Percentiles rank a stretch among this genome's conserved stretches.
Conservation (phyloP, 257 asterid genomes). For the Dorcoceras hygrometricum region DNA sequence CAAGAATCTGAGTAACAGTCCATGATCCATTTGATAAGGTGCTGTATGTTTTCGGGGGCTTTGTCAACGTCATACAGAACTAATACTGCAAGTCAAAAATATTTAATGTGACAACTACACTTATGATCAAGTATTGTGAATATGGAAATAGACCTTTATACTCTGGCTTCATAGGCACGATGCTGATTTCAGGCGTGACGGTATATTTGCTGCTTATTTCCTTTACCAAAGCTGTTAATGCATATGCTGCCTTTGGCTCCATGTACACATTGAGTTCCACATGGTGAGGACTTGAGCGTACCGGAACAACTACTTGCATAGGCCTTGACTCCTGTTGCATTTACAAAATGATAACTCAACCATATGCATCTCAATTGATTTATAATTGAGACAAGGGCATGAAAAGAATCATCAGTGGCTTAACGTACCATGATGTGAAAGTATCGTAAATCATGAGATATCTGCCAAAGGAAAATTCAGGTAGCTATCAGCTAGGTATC, state of each 20-base stretch:
- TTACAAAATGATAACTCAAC: neutral
- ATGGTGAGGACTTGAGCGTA: slow-evolving; percentile 81
- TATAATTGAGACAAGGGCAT: neutral
- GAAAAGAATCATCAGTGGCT: neutral
- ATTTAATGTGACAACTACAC: neutral
- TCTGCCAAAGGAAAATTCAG: slow-evolving; percentile 41
- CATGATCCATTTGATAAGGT: slow-evolving; percentile 78
- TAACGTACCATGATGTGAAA: slow-evolving; percentile 61
- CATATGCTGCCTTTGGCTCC: slow-evolving; percentile 65
- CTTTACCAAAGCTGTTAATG: slow-evolving; percentile 69
- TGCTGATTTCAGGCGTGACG: slow-evolving; percentile 66
- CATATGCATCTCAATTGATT: too few relatives aligned
- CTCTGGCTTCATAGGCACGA: slow-evolving; percentile 43
- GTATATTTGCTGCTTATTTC: slow-evolving; percentile 56
- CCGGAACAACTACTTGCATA: slow-evolving; percentile 56
- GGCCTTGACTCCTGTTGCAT: slow-evolving; percentile 61
- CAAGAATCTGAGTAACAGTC: slow-evolving; percentile 81
- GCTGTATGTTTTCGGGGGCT: slow-evolving; percentile 76
- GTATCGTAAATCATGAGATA: slow-evolving; percentile 64
- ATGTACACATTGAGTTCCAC: slow-evolving; percentile 63
- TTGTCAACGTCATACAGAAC: slow-evolving; percentile 76
- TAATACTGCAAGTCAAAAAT: slow-evolving; percentile 45
- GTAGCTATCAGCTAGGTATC: neutral
- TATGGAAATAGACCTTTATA: slow-evolving; percentile 49
- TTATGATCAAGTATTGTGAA: neutral